Conservation (phyloP, 495 filamentous ascomycete genomes). For the Aspergillus biplanus region DNA sequence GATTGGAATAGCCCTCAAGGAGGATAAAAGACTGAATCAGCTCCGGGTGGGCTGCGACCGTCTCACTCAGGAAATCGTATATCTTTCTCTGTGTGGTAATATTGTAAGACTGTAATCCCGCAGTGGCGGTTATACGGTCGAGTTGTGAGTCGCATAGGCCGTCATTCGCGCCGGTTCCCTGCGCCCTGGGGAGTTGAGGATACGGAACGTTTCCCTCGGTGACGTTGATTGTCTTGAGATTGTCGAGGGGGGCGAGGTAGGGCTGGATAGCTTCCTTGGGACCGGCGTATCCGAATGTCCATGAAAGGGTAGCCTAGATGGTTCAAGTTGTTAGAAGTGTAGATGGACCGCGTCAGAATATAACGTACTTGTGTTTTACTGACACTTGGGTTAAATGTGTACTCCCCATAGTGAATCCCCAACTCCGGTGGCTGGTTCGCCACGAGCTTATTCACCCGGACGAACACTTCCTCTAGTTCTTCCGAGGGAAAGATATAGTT, state of each 20-base stretch:
- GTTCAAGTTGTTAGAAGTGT: background rate
- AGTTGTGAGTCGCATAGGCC: too few relatives aligned
- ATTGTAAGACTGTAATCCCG: conserved; percentile 8
- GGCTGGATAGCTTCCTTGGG: background rate
- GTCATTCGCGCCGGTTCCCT: too few relatives aligned
- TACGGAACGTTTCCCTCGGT: background rate
- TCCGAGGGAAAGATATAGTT: background rate
- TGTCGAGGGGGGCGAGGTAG: conserved; percentile 11
- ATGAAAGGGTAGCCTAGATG: background rate
- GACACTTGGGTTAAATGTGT: background rate
- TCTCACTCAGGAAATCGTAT: background rate
- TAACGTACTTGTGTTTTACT: too few relatives aligned
- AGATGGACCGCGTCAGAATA: too few relatives aligned
- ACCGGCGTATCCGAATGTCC: conserved; percentile 9
- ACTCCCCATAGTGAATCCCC: conserved; percentile 10
- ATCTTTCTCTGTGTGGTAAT: conserved; percentile 13
- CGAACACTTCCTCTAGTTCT: background rate
- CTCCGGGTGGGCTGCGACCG: background rate
- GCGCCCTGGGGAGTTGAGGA: too few relatives aligned
- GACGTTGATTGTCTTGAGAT: background rate
- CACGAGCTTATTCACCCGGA: conserved; percentile 9
- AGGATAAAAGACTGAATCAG: background rate
- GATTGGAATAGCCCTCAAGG: conserved; percentile 8
- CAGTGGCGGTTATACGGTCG: background rate
- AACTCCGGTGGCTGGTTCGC: conserved; percentile 2